Conservation (phyloP, 1,284 basidiomycete genomes). For the Volvariella volvacea region DNA sequence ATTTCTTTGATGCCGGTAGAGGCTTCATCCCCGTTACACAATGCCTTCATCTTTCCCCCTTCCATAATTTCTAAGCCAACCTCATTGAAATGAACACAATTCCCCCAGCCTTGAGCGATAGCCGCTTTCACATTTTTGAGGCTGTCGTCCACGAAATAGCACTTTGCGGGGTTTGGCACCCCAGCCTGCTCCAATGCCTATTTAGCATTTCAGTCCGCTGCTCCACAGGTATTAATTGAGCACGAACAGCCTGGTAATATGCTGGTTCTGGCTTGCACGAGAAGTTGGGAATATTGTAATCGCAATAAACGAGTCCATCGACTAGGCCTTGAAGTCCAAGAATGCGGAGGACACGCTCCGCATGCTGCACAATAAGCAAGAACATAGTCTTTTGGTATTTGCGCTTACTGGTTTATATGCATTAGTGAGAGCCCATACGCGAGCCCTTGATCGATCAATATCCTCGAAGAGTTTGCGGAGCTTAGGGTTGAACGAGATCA, state of each 20-base stretch:
- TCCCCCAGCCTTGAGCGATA: slow-evolving; percentile 57
- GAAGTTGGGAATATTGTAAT: slow-evolving; percentile 68
- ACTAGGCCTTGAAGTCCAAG: slow-evolving; percentile 69
- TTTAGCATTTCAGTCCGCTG: slow-evolving; percentile 4
- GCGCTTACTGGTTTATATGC: slow-evolving; percentile 60
- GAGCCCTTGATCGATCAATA: slow-evolving; percentile 70
- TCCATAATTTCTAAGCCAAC: slow-evolving; percentile 53
- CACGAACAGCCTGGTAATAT: slow-evolving; percentile 54
- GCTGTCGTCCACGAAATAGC: slow-evolving; percentile 74
- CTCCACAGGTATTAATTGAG: background rate
- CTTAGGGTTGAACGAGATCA: slow-evolving; percentile 61
- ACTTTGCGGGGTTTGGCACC: slow-evolving; percentile 56
- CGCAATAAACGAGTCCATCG: slow-evolving; percentile 78
- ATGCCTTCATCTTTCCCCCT: slow-evolving; percentile 49
- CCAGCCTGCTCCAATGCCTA: slow-evolving; percentile 61
- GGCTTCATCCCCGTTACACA: slow-evolving; percentile 34
- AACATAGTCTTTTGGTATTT: background rate
- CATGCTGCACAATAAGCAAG: slow-evolving; percentile 48
- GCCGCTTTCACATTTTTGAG: slow-evolving; percentile 62
- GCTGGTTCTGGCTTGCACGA: slow-evolving; percentile 78
- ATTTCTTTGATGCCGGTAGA: slow-evolving; percentile 40
- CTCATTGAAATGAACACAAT: slow-evolving; percentile 72
- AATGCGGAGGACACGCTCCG: slow-evolving; percentile 72
- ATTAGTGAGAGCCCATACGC: slow-evolving; percentile 82
- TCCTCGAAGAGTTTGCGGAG: slow-evolving; percentile 69